These are phyloP conservation scores for Trichophyton benhamiae DNA, from an alignment of 2,329 filamentous ascomycete genomes.

Conservation along the genomic window DNA sequence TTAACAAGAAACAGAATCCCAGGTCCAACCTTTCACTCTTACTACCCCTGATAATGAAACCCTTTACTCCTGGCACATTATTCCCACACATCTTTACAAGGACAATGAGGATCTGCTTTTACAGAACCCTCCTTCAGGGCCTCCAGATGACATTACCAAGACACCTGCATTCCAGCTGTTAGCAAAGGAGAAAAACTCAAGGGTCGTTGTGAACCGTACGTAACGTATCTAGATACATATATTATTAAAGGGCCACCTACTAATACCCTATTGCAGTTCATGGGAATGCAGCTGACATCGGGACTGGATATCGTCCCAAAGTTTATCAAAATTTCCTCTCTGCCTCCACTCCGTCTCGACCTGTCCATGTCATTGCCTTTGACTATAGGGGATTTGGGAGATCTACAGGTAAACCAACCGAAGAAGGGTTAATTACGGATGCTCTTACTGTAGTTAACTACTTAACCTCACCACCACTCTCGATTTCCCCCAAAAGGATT, in stretches of 20 bases:
- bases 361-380: constrained; percentile 67
- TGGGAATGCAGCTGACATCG: constrained; percentile 72
- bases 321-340: constrained; percentile 67
- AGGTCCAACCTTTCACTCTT: constrained; percentile 76
- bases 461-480: constrained; percentile 42
- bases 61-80: constrained; percentile 81
- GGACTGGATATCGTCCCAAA: constrained; percentile 61
- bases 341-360: constrained; percentile 49
- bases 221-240: constrained; percentile 12
- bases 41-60: constrained; percentile 61
- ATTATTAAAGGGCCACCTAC: background rate
- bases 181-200: constrained; percentile 38
- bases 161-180: constrained; percentile 42
- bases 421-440: constrained; percentile 70
- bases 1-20: constrained; percentile 48
- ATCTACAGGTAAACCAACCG: constrained; percentile 67
- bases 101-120: constrained; percentile 55
- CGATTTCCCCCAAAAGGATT: constrained; percentile 58
- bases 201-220: constrained; percentile 45
- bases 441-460: constrained; percentile 62
- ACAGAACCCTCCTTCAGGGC: constrained; percentile 43
- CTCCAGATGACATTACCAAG: constrained; percentile 33
- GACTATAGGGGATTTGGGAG: constrained; percentile 84
- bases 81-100: constrained; percentile 65
- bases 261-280: constrained; percentile 26